These are phyloP conservation scores for Neckera pumila DNA, from an alignment of 225 moss, liverwort and hornwort species.

Conservation along the genomic window DNA sequence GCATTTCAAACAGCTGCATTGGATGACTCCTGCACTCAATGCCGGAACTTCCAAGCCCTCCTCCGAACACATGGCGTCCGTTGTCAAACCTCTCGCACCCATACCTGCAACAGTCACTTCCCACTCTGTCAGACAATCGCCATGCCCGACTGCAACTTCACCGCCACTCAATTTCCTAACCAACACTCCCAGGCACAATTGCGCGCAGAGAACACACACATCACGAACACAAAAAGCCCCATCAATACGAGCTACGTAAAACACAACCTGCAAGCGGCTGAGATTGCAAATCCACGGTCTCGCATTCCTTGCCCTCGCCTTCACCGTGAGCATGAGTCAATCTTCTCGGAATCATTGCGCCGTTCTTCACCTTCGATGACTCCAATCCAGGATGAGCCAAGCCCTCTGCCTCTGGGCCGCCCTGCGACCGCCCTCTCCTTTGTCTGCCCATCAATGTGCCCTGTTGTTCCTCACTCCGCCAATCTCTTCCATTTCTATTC, in stretches of 20 bases:
- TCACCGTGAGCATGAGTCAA: conserved; percentile 1
- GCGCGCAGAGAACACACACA: not conserved
- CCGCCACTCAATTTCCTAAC: not conserved
- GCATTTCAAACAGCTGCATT: conserved; percentile 48
- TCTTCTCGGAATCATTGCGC: conserved; percentile 1
- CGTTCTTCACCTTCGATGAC: not conserved
- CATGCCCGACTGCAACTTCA: not conserved
- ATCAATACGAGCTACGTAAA: not conserved
- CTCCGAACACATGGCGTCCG: conserved; percentile 10
- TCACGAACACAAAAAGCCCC: not conserved
- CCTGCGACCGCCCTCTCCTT: not conserved
- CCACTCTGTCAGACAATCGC: not conserved
- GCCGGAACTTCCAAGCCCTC: conserved; percentile 13
- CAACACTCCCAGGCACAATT: not conserved
- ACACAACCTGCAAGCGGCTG: conserved; percentile 21
- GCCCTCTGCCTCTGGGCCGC: not conserved
- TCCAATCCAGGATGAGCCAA: conserved; percentile 1
- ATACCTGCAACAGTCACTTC: not conserved
- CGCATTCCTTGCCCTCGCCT: not conserved
- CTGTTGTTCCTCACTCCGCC: conserved; percentile 7
- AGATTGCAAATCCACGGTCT: conserved; percentile 2
- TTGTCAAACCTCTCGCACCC: not conserved
- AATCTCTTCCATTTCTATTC: conserved; percentile 1
- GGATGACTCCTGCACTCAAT: conserved; percentile 19
- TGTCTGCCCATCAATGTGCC: not conserved